Evolutionary conservation across 768 basidiomycete species (phyloP), one percentile per base, ranked within the genome.

Genomic region (Boletus edulis): DNA sequence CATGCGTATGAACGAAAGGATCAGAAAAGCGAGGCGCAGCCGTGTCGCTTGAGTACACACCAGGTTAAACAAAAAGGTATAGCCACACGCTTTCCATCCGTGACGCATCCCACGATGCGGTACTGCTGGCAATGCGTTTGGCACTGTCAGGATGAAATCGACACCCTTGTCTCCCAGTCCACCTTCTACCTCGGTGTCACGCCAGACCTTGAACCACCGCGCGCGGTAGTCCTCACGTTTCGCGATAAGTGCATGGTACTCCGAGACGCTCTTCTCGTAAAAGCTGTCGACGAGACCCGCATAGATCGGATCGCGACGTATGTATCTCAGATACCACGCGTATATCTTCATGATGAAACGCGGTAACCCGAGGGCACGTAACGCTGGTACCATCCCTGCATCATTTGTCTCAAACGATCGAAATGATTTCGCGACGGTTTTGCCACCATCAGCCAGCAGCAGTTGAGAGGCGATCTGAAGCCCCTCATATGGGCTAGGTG

Each of bases 61-160:
- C 62, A 89, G 59, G 56, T 85, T 89, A 71, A 85, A 90, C 32
- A 89, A 61, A 62, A 83, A 81, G 0, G 85, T 83, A 63, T 86
- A 87, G 8, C 80, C 81, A 9, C 81, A 81, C 42, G 82, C 81
- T 69, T 81, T 77, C 61, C 83, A 73, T 15, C 79, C 78, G n/a
- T 79, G 78, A 56, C 78, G 77, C 60, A 77, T 80, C 4, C 76
- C 76, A 2, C 78, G 75, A 49, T 83, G 76, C 42, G 79, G 76
- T 20, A 85, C 69, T 0, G 86, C 86, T 3, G 86, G 83, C 41
- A 82, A 70, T n/a, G 83, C 75, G 59, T 82, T 79, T 13, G 82
- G 83, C 7, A 83, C 84, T 3, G 79, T 86, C 50, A 85, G 67
- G 20, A 86, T 71, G 65, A 83, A 87, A 66, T 89, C 86, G 5